Base-by-base conservation (phyloP, 2,329 filamentous ascomycete species). In the Nannizziopsis barbatae region DNA sequence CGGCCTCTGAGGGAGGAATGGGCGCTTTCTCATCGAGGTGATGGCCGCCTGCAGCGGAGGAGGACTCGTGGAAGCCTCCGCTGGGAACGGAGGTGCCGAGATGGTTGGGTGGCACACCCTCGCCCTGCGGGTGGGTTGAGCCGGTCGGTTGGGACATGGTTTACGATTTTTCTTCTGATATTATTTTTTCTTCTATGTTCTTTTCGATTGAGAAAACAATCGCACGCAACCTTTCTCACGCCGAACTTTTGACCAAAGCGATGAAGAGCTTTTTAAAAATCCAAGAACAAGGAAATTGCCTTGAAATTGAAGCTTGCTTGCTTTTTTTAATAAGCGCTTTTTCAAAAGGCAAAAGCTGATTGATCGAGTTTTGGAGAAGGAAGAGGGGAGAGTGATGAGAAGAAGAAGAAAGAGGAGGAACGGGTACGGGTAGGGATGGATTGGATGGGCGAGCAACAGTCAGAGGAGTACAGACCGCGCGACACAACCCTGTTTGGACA, bases 31-130 rank as follows among this genome's bases (percentile, higher is more conserved):
- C 51, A 39, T 47, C 22, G 36, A 40, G 43, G 22, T 7, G 35
- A 8, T 14, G 35, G 42, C 50, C 40, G 7, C 4, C 22, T 4
- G 22, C 22, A 27, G 22, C 7, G 22, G n/a, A n/a, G n/a, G n/a
- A n/a, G n/a, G 22, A 27, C 22, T 27, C 22, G 22, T 52, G 51
- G 51, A 58, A 55, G 9, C 44, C 40, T 45, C 53, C 57, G 38
- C 49, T 53, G 17, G 57, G 56, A 20, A 58, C 52, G 36, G 42
- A 50, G 42, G 56, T 55, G 20, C 57, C 57, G 20, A 58, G 57
- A 37, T 58, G 56, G 51, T 58, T 58, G 6, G 49, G 55, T 1
- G 57, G 53, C 35, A 49, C 52, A 33, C 14, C 42, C 15, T 51
- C 53, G 27, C 55, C 55, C 44, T 50, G 47, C 10, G 54, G 51